Conservation (phyloP, 805 yeast species). For the Jamesozyma lodderae region DNA sequence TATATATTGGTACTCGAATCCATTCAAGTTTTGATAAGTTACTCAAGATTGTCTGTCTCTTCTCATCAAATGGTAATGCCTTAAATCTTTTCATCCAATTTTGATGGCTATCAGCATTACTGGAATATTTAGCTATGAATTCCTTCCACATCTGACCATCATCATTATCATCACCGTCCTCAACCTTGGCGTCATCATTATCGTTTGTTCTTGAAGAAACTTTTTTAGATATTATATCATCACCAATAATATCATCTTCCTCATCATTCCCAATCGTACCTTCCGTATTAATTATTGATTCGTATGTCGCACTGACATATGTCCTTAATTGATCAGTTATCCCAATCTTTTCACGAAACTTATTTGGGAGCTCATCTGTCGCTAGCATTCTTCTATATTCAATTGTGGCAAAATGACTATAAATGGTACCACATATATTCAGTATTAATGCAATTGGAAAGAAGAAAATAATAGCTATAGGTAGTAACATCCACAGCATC, state of each 20-base stretch:
- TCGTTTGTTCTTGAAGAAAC: neutral
- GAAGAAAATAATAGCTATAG: constrained; percentile 7
- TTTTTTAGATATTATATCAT: neutral
- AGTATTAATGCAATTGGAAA: constrained; percentile 23
- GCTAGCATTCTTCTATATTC: constrained; percentile 19
- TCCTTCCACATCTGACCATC: constrained; percentile 17
- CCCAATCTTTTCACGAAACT: constrained; percentile 17
- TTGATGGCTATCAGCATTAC: constrained; percentile 11
- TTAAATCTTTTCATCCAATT: constrained; percentile 12
- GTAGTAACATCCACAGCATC: neutral
- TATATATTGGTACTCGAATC: constrained; percentile 67
- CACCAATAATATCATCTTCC: constrained; percentile 8
- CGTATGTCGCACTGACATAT: constrained; percentile 18
- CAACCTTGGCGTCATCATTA: constrained; percentile 1
- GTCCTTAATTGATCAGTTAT: constrained; percentile 20
- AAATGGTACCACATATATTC: constrained; percentile 24
- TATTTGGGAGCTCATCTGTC: constrained; percentile 15
- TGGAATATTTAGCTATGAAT: constrained; percentile 22
- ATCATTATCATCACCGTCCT: constrained; percentile 1
- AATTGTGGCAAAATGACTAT: constrained; percentile 23
- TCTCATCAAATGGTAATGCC: constrained; percentile 30
- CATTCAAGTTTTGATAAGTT: constrained; percentile 59
- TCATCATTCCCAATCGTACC: constrained; percentile 9
- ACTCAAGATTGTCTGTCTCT: constrained; percentile 36
- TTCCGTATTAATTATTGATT: constrained; percentile 12